Conservation (phyloP, 805 yeast genomes). For the Komagataella phaffii region DNA sequence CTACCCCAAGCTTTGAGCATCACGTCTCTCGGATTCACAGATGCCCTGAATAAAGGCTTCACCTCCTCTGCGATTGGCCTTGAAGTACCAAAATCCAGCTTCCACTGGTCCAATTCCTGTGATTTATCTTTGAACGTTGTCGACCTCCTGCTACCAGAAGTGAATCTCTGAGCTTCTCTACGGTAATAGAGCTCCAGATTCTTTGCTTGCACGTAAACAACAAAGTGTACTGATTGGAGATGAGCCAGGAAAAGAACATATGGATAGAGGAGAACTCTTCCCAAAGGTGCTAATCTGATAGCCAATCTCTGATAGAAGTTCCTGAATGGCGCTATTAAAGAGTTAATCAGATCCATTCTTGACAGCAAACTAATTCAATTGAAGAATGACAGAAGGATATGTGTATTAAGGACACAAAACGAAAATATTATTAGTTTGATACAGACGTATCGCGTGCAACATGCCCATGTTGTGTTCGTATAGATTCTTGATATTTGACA, state of each 20-base stretch:
- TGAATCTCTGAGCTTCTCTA: background rate
- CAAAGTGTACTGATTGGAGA: conserved; percentile 10
- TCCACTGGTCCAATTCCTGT: background rate
- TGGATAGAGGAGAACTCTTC: conserved; percentile 10
- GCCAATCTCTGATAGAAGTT: conserved; percentile 2
- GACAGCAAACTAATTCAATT: background rate
- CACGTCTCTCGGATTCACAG: background rate
- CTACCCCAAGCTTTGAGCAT: conserved; percentile 13
- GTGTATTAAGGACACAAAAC: background rate
- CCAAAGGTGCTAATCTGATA: conserved; percentile 8
- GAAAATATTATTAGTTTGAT: background rate
- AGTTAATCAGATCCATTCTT: background rate
- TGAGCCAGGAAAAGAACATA: conserved; percentile 9
- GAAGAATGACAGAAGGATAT: background rate
- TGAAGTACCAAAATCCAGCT: background rate
- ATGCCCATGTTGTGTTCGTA: background rate
- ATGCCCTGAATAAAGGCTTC: background rate
- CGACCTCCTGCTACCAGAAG: background rate
- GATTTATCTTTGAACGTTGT: background rate
- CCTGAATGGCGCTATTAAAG: background rate
- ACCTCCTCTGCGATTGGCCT: background rate
- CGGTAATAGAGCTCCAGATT: background rate
- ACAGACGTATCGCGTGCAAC: background rate
- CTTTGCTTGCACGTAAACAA: background rate
- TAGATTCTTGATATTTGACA: background rate